Evolutionary conservation across 768 basidiomycete genomes (phyloP).

Genomic region (Cystofilobasidium bisporidii): DNA sequence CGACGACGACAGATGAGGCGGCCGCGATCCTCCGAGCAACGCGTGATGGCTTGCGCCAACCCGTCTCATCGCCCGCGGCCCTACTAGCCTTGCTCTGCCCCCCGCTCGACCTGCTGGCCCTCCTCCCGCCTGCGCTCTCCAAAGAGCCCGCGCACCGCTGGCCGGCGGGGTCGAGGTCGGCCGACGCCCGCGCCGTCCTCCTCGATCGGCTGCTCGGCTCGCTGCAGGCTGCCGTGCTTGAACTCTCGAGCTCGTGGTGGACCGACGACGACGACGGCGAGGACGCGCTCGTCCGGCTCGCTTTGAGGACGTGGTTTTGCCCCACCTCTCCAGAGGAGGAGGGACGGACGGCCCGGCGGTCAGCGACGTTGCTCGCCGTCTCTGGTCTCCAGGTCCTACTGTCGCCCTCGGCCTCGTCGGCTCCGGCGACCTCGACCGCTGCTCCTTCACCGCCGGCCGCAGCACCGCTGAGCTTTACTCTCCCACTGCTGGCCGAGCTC

Average conservation of each 20-base stretch:
- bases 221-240: conserved; percentile 10
- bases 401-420: not conserved
- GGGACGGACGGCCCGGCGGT: conserved; percentile 45
- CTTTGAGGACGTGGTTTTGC: conserved; percentile 22
- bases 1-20: not conserved
- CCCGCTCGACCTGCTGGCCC: conserved; percentile 51
- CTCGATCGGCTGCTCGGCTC: conserved; percentile 30
- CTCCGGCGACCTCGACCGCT: not conserved
- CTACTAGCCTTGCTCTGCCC: conserved; percentile 52
- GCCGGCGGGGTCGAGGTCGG: not conserved
- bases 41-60: conserved; percentile 19
- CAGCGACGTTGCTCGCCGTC: conserved; percentile 37
- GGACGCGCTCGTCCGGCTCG: not conserved
- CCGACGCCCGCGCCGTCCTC: conserved; percentile 20
- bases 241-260: conserved; percentile 1
- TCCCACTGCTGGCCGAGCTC: conserved; percentile 31
- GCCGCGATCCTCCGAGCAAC: conserved; percentile 1
- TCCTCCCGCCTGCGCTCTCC: conserved; percentile 44
- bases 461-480: conserved; percentile 1
- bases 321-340: conserved; percentile 8
- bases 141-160: conserved; percentile 35
- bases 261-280: not conserved
- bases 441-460: too few species aligned
- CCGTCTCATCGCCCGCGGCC: conserved; percentile 32
- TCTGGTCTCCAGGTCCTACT: conserved; percentile 53